A percentile compares a stretch with the other conserved stretches of the same genome.
These are phyloP conservation scores for Remersonia thermophila DNA, from an alignment of 2,329 filamentous ascomycete species.

Conservation along the genomic window DNA sequence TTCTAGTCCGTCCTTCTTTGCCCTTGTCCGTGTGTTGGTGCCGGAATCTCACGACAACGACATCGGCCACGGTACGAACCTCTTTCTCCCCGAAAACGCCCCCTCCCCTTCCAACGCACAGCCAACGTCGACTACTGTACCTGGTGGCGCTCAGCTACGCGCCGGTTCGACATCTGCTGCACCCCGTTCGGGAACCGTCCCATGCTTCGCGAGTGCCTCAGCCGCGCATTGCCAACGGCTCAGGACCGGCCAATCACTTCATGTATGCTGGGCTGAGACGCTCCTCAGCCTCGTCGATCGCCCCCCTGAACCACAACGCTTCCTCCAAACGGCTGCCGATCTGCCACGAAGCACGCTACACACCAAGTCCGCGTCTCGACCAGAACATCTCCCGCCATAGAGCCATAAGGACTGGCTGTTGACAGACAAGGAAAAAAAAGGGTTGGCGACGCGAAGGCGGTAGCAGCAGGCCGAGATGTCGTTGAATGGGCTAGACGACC, in stretches of 20 bases:
- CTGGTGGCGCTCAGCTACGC: too few relatives aligned
- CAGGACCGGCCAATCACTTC: conserved; percentile 9
- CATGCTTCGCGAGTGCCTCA: conserved; percentile 10
- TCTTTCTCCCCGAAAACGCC: not conserved
- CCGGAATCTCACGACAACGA: not conserved
- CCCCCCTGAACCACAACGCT: conserved; percentile 8
- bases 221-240: conserved; percentile 4
- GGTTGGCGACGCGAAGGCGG: too few relatives aligned
- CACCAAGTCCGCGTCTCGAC: conserved; percentile 3
- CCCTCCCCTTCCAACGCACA: conserved; percentile 11
- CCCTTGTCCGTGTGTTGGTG: not conserved
- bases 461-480: conserved; percentile 51
- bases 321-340: not conserved
- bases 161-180: too few relatives aligned
- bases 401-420: conserved; percentile 1
- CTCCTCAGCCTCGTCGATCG: conserved; percentile 7
- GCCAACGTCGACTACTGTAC: too few relatives aligned
- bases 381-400: conserved; percentile 8
- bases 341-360: too few relatives aligned
- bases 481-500: conserved; percentile 83
- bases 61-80: too few relatives aligned
- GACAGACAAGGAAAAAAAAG: conserved; percentile 8
- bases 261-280: conserved; percentile 10
- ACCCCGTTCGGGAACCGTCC: conserved; percentile 8
- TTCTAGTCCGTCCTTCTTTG: not conserved